Base-by-base conservation (phyloP, 495 filamentous ascomycete species). In the Aspergillus sclerotioniger region DNA sequence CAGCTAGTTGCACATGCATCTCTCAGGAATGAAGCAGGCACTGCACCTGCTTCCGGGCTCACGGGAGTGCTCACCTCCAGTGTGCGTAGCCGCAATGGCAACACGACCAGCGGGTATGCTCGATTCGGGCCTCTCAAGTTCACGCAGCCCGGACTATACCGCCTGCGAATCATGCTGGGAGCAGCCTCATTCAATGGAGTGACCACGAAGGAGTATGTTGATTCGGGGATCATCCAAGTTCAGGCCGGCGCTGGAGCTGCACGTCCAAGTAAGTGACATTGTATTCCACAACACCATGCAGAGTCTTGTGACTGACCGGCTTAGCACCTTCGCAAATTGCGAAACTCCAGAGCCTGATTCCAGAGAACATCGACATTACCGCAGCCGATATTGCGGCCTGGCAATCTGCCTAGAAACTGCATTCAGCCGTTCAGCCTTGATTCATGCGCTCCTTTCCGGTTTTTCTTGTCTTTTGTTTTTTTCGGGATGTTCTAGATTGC, bases 331-430 rank as follows among this genome's bases (percentile, higher is more conserved):
- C 58, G n/a, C 68, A 72, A 35, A 45, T 73, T 15, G 54, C 60
- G 6, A 68, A 56, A 48, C 61, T 74, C 3, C 70, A 68, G 41
- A 60, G 46, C 52, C 65, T 77, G 21, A 67, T 70, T 13, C 55
- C 66, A 21, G 72, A 77, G 51, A 74, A 74, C 28, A 57, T 75
- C 21, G 74, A 71, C 56, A 74, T 77, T 41, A 67, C 74, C 1
- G 47, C 60, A 1, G 64, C 62, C 3, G 71, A 77, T 20, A 75
- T 77, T 51, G 64, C 65, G 1, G 57, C 54, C 13, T 75, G 74
- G 72, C 71, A 75, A 55, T 46, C 54, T 19, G 64, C 66, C n/a
- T 76, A 46, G 32, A 4, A 49, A 10, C 21, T 32, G 19, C n/a
- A n/a, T 28, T 25, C 16, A 29, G 58, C 17, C 17, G 21, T 28